Evolutionary conservation across 805 yeast genomes (phyloP), one percentile per base, ranked within the genome.

Genomic region (Monosporozyma yasuniensis): DNA sequence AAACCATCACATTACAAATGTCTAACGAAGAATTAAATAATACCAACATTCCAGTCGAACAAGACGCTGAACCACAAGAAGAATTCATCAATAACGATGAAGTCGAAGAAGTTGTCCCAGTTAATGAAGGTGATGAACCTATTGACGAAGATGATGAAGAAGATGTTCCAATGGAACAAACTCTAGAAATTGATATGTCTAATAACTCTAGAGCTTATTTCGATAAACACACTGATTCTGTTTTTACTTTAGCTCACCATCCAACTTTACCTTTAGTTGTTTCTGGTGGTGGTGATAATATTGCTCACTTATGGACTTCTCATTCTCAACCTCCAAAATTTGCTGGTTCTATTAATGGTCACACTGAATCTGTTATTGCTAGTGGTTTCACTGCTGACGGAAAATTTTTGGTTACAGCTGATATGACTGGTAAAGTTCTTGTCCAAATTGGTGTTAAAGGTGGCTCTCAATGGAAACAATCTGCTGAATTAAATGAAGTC

Each of bases 271-370:
- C 97, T 16, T 67, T 84, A 65, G 93, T 87, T 8, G 84, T 83
- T n/a, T 77, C 91, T 21, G 99, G 99, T 28, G 98, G 96, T 41
- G 98, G 96, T 52, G 99, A 93, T 66, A 83, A 91, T 65, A 73
- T 79, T 23, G 96, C 90, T 1, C 87, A 80, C 64, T 64, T 93
- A 59, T 93, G 98, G 98, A 88, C 96, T 3, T 83, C 95, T 1
- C 95, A 88, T 66, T 75, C 87, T 2, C 81, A 79, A 52, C 96
- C 96, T 30, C 87, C 96, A 10, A 79, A 82, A 54, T 74, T 85
- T 50, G 90, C 88, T 2, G 81, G 85, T 38, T 81, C 85, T 59
- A 71, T 93, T 52, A 72, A 72, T 47, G 95, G 91, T 19, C 95
- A 87, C 68, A 83, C 83, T 39, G 99, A 93, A 66, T 84, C 95